These are phyloP conservation scores for Macadamia integrifolia DNA, from an alignment of 164 flowering plant species.

Conservation along the genomic window DNA sequence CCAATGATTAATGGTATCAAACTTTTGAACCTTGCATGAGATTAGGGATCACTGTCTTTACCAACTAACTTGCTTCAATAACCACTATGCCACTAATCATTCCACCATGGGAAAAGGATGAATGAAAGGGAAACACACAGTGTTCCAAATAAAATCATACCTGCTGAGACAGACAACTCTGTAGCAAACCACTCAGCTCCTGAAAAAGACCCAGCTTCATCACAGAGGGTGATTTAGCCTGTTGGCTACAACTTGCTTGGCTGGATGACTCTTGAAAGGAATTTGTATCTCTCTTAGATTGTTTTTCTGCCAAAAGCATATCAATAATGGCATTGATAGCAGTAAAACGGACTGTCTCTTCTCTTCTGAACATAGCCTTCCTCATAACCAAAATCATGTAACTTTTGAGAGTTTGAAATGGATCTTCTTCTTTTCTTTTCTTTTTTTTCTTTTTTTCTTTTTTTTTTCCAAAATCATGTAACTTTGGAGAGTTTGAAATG, in stretches of 20 bases:
- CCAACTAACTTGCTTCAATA: too few relatives aligned
- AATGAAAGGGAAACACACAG: neutral
- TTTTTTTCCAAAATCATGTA: too few relatives aligned
- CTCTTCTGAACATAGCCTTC: constrained; percentile 82
- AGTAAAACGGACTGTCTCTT: constrained; percentile 64
- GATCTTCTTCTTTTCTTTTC: too few relatives aligned
- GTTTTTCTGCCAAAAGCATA: constrained; percentile 54
- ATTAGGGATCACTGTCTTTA: too few relatives aligned
- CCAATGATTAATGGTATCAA: too few relatives aligned
- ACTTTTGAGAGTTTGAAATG: constrained; percentile 35
- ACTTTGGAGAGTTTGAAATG: too few relatives aligned
- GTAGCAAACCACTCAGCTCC: constrained; percentile 74
- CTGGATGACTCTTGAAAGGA: constrained; percentile 74
- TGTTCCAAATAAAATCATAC: constrained; percentile 24
- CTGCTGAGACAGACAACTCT: constrained; percentile 86
- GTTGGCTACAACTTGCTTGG: constrained; percentile 93
- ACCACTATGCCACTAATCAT: too few relatives aligned
- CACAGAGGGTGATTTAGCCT: constrained; percentile 35
- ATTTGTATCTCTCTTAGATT: constrained; percentile 33
- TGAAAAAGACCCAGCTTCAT: constrained; percentile 51
- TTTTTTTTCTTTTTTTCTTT: too few relatives aligned
- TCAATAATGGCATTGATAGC: constrained; percentile 59
- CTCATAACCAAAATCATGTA: constrained; percentile 67
- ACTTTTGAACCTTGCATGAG: too few relatives aligned
- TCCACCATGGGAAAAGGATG: too few relatives aligned